A percentile compares a stretch with the other conserved stretches of the same genome.
Conservation (phyloP, 495 filamentous ascomycete species). For the Immersiella caudata region DNA sequence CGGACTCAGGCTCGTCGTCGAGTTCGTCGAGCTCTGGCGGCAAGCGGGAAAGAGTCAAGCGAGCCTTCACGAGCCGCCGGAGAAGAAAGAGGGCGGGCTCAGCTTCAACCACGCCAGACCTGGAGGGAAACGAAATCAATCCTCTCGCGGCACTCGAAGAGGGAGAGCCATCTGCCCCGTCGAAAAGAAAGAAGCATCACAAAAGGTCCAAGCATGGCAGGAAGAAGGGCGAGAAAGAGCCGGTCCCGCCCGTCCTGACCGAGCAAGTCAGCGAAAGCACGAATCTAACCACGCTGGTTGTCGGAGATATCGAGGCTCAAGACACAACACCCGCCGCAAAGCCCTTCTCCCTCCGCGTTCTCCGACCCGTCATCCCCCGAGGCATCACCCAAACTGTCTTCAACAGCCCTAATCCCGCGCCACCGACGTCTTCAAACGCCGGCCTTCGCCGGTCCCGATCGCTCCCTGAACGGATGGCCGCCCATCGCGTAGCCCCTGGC, state of each 20-base stretch:
- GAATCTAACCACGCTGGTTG: background rate
- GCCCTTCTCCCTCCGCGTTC: background rate
- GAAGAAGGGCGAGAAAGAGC: background rate
- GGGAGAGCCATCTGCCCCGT: background rate
- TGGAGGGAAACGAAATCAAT: background rate
- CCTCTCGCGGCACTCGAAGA: background rate
- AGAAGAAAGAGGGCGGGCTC: background rate
- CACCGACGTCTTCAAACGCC: background rate
- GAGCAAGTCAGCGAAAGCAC: background rate
- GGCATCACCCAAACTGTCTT: background rate
- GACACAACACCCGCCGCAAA: background rate
- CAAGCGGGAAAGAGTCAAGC: background rate
- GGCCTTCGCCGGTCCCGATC: background rate
- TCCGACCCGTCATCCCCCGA: background rate
- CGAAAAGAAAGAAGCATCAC: background rate
- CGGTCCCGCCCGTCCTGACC: background rate
- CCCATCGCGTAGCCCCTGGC: slow-evolving; percentile 33
- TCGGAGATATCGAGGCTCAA: background rate
- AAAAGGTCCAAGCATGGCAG: background rate
- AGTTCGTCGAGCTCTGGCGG: slow-evolving; percentile 43
- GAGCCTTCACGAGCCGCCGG: background rate
- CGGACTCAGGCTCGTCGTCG: slow-evolving; percentile 61
- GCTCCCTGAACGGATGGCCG: background rate
- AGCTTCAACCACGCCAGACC: background rate
- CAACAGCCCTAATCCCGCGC: background rate